These are phyloP conservation scores for Phyllosticta ampelicida DNA, from an alignment of 2,329 filamentous ascomycete species.

Conservation along the genomic window DNA sequence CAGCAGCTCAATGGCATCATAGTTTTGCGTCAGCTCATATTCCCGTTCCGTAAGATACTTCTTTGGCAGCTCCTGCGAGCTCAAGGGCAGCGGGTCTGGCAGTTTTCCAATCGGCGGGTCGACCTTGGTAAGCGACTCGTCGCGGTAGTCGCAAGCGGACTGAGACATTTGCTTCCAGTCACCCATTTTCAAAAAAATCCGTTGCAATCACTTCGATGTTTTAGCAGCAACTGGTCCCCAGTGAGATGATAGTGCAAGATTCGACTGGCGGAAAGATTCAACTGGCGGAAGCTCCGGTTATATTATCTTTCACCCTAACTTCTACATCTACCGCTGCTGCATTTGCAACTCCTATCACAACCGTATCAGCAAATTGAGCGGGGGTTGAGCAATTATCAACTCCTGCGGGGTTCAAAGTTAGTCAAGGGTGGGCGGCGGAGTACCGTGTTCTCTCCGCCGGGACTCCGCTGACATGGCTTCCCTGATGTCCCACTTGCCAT, in stretches of 20 bases:
- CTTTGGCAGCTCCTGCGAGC: background rate
- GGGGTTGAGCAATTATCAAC: background rate
- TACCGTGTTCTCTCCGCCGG: background rate
- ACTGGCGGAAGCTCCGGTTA: background rate
- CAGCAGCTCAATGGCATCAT: background rate
- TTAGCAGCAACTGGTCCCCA: no score
- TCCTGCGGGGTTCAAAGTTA: background rate
- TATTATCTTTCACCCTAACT: background rate
- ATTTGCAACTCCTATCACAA: background rate
- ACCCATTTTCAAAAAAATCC: background rate
- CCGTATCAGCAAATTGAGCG: background rate
- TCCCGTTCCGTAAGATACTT: background rate
- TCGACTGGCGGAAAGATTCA: background rate
- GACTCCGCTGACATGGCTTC: background rate
- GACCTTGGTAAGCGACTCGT: background rate
- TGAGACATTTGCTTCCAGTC: background rate
- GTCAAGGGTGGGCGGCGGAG: background rate
- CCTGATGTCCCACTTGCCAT: background rate
- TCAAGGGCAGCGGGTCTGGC: background rate
- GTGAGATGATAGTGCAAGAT: no score
- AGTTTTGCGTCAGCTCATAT: background rate
- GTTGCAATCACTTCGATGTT: background rate
- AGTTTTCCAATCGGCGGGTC: background rate
- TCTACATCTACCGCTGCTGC: background rate
- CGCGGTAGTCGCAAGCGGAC: background rate